Evolutionary conservation across 139 green algal genomes (phyloP), one percentile per base, ranked within the genome.

Genomic region (Chlorella sorokiniana): DNA sequence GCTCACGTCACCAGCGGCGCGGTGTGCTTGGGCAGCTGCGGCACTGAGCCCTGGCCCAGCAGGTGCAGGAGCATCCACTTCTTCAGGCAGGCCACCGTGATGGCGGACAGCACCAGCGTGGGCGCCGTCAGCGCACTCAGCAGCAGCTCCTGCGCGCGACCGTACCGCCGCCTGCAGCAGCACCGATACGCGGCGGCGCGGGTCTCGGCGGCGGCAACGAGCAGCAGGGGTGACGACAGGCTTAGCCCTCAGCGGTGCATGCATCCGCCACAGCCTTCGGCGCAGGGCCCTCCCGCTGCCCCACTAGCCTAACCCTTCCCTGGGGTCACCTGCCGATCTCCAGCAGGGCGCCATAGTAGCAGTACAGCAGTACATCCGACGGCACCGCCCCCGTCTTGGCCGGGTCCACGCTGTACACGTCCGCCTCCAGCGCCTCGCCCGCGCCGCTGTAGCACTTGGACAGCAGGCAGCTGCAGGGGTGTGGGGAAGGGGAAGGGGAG

Each of bases 321-420:
- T 10, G 14, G 7, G 14, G 42, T 20, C 59, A 69, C 78, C 78
- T 72, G 69, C 93, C 93, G 78, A 93, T 91, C 52, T 90, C 88
- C 20, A 98, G 38, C 87, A 96, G 92, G 37, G 88, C 93, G 0
- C 95, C 95, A 74, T 99, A 99, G 85, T 98, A 98, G 89, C 91
- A 95, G 87, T 98, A 98, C 14, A 99, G 89, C 69, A 97, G 91
- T 3, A 98, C 88, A 85, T 98, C 93, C 6, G 83, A 92, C 22
- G 91, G 84, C 2, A 83, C 93, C 27, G 88, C 69, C 31, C 54
- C 84, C 0, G 95, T 96, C 29, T 67, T 85, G 27, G 76, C 51
- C 2, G 95, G 95, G 59, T 96, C 92, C 44, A 97, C 88, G 37
- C 6, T 40, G 37, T 61, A 69, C 8, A 96, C 85, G 40, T 97